Percentiles rank a stretch among this genome's conserved stretches.
These are phyloP conservation scores for Phaeosphaeria sp. DNA, from an alignment of 2,329 filamentous ascomycete species.

Conservation along the genomic window DNA sequence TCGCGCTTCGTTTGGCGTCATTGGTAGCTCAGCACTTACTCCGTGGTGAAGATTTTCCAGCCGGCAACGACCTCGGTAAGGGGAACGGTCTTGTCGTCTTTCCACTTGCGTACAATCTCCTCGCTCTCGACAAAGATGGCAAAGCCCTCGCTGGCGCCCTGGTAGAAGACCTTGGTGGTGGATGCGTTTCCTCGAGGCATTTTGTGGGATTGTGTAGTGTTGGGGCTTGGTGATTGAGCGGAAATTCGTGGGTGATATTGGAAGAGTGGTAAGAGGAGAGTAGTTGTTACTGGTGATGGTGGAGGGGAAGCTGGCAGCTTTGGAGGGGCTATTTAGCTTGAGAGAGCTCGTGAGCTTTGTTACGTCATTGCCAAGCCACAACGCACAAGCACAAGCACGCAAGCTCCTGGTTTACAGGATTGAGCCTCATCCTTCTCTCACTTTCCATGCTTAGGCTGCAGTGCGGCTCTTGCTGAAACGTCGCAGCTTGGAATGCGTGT, in stretches of 20 bases:
- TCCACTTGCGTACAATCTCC: constrained; percentile 79
- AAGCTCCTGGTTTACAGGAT: background rate
- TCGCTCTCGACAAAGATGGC: constrained; percentile 68
- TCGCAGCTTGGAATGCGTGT: background rate
- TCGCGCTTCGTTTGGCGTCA: background rate
- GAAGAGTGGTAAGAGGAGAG: background rate
- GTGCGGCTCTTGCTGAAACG: constrained; percentile 27
- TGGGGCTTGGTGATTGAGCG: constrained; percentile 1
- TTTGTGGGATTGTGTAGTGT: constrained; percentile 12
- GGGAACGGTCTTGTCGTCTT: constrained; percentile 76
- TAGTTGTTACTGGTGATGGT: constrained; percentile 9
- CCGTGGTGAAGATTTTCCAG: constrained; percentile 89
- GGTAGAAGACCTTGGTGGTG: constrained; percentile 83
- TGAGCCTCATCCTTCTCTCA: constrained; percentile 5
- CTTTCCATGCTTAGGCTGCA: constrained; percentile 5
- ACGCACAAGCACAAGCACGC: constrained; percentile 1
- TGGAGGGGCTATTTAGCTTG: constrained; percentile 42
- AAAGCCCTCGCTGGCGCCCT: constrained; percentile 74
- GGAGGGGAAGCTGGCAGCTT: constrained; percentile 30
- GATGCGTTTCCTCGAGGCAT: constrained; percentile 57
- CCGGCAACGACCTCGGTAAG: constrained; percentile 83
- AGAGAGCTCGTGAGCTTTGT: constrained; percentile 26
- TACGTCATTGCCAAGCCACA: constrained; percentile 44
- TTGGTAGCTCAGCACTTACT: constrained; percentile 63
- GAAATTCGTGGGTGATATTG: constrained; percentile 1